Base-by-base conservation (phyloP, 371 early-diverging fungal genomes). In the Apophysomyces elegans region DNA sequence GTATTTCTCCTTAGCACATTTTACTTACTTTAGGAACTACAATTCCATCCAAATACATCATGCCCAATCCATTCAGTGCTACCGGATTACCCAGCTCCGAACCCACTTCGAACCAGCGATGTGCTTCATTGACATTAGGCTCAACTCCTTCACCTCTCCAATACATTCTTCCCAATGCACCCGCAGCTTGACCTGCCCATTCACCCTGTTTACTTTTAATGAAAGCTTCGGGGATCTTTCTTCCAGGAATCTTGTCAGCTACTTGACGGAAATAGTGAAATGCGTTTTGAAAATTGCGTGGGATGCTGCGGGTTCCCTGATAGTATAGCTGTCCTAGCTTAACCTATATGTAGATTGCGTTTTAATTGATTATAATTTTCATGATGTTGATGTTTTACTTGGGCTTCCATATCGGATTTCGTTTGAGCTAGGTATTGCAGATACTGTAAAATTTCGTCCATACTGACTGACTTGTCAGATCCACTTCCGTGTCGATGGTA, bases 61-160 rank as follows among this genome's bases (percentile, higher is more conserved):
- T 72, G n/a, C 96, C 98, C 8, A 97, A 63, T 7, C 85, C 87
- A 70, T 90, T 87, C 58, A 87, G 75, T 21, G 90, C 87, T 18
- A 84, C 81, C 1, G 90, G 76, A 67, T 93, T 88, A 18, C 84
- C 84, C 64, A 87, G 74, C 61, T 76, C 66, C 0, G 86, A 84
- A 5, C 94, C 96, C 3, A 84, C 64, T 36, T 78, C 72, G 71
- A 96, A 95, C 93, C 95, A 97, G 46, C 75, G 39, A 18, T 84
- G 62, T 0, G 98, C 98, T 11, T 74, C 83, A 5, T 64, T 69
- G 4, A 86, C 76, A 66, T 87, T 78, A 11, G 64, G 77, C 4
- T 78, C 61, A n/a, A 88, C 90, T 26, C 96, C 95, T 70, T 96
- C 97, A 38, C 98, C 99, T 44, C 98, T 88, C 90, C 90, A 85